These are phyloP conservation scores for Suhomyces sp. DNA, from an alignment of 805 yeast species.

Conservation along the genomic window DNA sequence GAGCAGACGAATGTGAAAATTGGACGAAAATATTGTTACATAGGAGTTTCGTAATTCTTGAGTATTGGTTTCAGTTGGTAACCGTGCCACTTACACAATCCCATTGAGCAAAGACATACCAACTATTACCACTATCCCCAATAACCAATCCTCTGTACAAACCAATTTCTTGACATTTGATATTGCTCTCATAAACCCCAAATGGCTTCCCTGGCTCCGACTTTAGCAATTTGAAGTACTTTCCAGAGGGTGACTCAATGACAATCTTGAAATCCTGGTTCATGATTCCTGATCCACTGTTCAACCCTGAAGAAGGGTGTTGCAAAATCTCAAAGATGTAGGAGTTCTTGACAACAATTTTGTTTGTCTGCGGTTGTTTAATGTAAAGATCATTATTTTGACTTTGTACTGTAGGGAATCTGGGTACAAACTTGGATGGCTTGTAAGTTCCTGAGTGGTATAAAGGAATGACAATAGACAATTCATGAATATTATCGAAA, in stretches of 20 bases:
- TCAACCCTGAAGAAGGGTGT: slow-evolving; percentile 55
- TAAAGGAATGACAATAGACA: slow-evolving; percentile 72
- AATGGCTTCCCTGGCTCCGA: slow-evolving; percentile 46
- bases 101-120: slow-evolving; percentile 96
- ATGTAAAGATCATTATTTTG: slow-evolving; percentile 76
- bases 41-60: no score
- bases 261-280: slow-evolving; percentile 57
- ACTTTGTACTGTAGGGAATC: slow-evolving; percentile 70
- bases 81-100: slow-evolving; percentile 42
- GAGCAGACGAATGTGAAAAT: no score
- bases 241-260: slow-evolving; percentile 83
- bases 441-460: slow-evolving; percentile 67
- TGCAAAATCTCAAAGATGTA: slow-evolving; percentile 67
- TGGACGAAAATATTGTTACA: no score
- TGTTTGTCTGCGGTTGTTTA: slow-evolving; percentile 76
- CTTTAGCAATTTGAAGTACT: slow-evolving; percentile 58
- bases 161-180: slow-evolving; percentile 71
- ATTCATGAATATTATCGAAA: slow-evolving; percentile 59
- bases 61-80: slow-evolving; percentile 7
- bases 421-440: slow-evolving; percentile 64
- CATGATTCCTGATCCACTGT: slow-evolving; percentile 32
- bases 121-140: slow-evolving; percentile 71
- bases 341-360: slow-evolving; percentile 53
- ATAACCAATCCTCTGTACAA: slow-evolving; percentile 80
- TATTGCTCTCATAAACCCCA: slow-evolving; percentile 60